phyloP scores from a whole-genome alignment of 257 asterid species.

The Jacaranda copaia region DNA sequence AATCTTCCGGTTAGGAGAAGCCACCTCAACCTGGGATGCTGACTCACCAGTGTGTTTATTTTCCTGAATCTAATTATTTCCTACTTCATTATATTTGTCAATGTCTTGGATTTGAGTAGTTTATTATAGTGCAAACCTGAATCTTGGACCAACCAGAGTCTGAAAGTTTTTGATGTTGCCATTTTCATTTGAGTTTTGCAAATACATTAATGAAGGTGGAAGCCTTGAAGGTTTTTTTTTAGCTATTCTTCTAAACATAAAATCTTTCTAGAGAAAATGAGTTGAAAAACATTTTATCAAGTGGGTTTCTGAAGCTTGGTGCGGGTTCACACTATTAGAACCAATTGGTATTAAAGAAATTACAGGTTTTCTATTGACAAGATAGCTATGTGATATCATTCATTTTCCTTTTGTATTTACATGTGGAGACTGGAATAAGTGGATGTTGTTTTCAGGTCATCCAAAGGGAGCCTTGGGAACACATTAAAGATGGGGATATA shows the following conservation, averaged over 20 bases:
- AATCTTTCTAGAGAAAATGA: background rate
- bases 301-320: too few relatives aligned
- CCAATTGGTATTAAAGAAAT: too few relatives aligned
- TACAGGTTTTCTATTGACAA: too few relatives aligned
- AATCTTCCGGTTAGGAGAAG: slow-evolving; percentile 93
- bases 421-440: background rate
- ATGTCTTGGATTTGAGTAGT: too few relatives aligned
- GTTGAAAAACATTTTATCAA: background rate
- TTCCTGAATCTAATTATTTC: slow-evolving; percentile 23
- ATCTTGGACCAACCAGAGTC: background rate
- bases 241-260: background rate
- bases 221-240: background rate
- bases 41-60: slow-evolving; percentile 85
- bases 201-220: background rate
- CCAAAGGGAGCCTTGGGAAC: slow-evolving; percentile 97
- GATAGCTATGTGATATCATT: background rate
- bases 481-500: slow-evolving; percentile 79
- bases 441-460: slow-evolving; percentile 60
- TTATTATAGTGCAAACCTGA: background rate
- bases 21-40: slow-evolving; percentile 99
- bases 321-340: too few relatives aligned
- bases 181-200: background rate
- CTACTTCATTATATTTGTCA: background rate
- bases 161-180: background rate
- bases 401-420: background rate